Evolutionary conservation across 129 eudicot species (phyloP).

Genomic region (Scalesia atractyloides): DNA sequence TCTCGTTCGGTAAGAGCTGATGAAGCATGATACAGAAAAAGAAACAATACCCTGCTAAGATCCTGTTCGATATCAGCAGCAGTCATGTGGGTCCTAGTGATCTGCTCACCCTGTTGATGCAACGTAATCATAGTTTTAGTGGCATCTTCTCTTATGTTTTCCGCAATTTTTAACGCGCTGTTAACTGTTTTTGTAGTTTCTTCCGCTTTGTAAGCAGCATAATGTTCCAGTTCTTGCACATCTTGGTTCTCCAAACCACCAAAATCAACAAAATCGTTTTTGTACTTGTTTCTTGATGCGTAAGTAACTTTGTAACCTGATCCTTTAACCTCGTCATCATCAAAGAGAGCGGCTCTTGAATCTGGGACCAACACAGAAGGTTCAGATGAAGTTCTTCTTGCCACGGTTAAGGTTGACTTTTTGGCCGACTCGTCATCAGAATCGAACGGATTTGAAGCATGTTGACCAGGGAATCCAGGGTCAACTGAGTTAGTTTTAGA

Average conservation of each 20-base stretch:
- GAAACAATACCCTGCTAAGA: constrained; percentile 75
- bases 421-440: constrained; percentile 61
- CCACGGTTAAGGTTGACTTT: constrained; percentile 40
- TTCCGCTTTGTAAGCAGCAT: constrained; percentile 88
- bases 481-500: constrained; percentile 50
- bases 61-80: constrained; percentile 94
- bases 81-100: constrained; percentile 76
- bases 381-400: constrained; percentile 56
- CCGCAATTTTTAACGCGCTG: constrained; percentile 81
- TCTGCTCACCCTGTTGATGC: constrained; percentile 98
- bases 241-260: constrained; percentile 86
- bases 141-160: constrained; percentile 85
- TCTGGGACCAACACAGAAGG: constrained; percentile 44
- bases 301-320: constrained; percentile 49
- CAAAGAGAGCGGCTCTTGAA: constrained; percentile 54
- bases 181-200: constrained; percentile 87
- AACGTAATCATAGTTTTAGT: constrained; percentile 77
- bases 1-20: neutral
- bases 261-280: constrained; percentile 72
- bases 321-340: constrained; percentile 52
- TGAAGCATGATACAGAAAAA: constrained; percentile 5
- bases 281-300: constrained; percentile 68
- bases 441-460: constrained; percentile 71
- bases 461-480: constrained; percentile 40
- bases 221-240: constrained; percentile 76